Percentiles rank a stretch among this genome's conserved stretches.
phyloP scores from a whole-genome alignment of 2,329 filamentous ascomycete genomes.

The Aspergillus quadrilineatus region DNA sequence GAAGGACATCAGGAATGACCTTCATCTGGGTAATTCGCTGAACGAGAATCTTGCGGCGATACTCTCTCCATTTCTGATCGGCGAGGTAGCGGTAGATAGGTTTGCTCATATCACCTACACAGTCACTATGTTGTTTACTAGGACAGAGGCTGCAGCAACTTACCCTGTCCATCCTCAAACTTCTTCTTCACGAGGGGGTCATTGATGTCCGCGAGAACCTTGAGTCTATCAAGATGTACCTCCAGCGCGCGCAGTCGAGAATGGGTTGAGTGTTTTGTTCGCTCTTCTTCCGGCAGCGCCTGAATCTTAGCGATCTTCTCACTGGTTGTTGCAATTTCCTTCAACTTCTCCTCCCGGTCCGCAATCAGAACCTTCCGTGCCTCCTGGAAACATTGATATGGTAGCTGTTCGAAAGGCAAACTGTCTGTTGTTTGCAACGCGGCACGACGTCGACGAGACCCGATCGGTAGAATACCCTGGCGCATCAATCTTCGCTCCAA shows the following conservation, averaged over 20 bases:
- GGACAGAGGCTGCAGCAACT: conserved; percentile 3
- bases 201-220: conserved; percentile 91
- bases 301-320: conserved; percentile 68
- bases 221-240: conserved; percentile 71
- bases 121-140: conserved; percentile 16
- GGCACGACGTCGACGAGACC: conserved; percentile 78
- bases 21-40: conserved; percentile 86
- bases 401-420: conserved; percentile 87
- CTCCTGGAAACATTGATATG: conserved; percentile 98
- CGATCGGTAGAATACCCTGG: conserved; percentile 69
- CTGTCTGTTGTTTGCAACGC: conserved; percentile 64
- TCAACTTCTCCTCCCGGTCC: conserved; percentile 79
- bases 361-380: conserved; percentile 77
- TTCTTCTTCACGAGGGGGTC: conserved; percentile 89
- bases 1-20: conserved; percentile 83
- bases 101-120: conserved; percentile 85
- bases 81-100: conserved; percentile 92
- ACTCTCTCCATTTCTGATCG: conserved; percentile 80
- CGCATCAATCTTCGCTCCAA: conserved; percentile 69
- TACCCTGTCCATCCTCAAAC: conserved; percentile 88
- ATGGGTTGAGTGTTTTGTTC: conserved; percentile 65
- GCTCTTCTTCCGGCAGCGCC: conserved; percentile 58
- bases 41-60: conserved; percentile 73
- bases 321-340: conserved; percentile 66
- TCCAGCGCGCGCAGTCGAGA: conserved; percentile 68